These are phyloP conservation scores for Aspergillus carlsbadensis DNA, from an alignment of 495 filamentous ascomycete genomes.

Conservation along the genomic window DNA sequence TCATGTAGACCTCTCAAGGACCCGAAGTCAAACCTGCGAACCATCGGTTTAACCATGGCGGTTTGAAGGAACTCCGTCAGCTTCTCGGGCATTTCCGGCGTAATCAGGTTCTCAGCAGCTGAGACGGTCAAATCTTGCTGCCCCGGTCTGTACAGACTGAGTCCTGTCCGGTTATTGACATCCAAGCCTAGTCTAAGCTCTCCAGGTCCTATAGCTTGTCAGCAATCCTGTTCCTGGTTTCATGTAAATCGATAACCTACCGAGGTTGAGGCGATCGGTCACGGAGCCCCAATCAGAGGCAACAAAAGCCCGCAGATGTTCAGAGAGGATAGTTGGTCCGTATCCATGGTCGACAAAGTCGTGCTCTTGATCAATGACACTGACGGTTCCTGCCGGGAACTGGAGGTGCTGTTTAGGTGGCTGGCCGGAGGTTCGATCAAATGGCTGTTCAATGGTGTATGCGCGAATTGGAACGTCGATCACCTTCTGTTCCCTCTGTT, in stretches of 20 bases:
- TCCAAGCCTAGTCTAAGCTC: constrained; percentile 65
- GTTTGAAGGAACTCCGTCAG: constrained; percentile 54
- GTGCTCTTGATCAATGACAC: constrained; percentile 55
- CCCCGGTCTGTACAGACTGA: constrained; percentile 61
- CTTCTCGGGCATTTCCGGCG: constrained; percentile 54
- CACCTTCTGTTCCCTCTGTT: constrained; percentile 58
- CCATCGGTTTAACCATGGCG: constrained; percentile 37
- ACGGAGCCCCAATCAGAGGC: constrained; percentile 66
- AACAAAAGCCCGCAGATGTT: constrained; percentile 65
- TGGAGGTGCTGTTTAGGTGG: constrained; percentile 35
- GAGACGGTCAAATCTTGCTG: constrained; percentile 70
- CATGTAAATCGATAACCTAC: constrained; percentile 31
- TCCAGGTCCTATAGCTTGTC: constrained; percentile 51
- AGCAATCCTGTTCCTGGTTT: too few species aligned
- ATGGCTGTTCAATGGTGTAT: constrained; percentile 61
- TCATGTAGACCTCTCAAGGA: constrained; percentile 58
- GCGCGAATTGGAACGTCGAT: constrained; percentile 60
- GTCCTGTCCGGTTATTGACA: constrained; percentile 53
- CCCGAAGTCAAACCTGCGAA: constrained; percentile 43
- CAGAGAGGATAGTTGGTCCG: constrained; percentile 62
- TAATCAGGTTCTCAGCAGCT: constrained; percentile 60
- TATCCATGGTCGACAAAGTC: constrained; percentile 41
- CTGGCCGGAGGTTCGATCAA: constrained; percentile 25
- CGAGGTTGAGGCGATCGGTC: constrained; percentile 74
- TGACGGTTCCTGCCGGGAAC: constrained; percentile 41